These are phyloP conservation scores for Sporisorium scitamineum DNA, from an alignment of 1,284 basidiomycete species.

Conservation along the genomic window DNA sequence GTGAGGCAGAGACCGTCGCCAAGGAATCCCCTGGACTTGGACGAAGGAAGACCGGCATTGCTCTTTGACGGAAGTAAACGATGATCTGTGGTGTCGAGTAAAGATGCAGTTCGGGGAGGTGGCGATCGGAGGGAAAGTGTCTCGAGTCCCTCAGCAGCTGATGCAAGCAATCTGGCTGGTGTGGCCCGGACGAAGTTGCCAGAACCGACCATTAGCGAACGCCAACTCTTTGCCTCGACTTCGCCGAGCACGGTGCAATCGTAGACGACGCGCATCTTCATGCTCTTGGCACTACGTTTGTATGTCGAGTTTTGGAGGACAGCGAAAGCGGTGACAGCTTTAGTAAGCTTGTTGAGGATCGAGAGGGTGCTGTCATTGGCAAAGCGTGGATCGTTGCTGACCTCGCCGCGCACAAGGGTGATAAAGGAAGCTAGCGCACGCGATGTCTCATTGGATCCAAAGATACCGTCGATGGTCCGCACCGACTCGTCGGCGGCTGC, in stretches of 20 bases:
- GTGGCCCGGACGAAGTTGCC: constrained; percentile 48
- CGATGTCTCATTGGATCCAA: constrained; percentile 73
- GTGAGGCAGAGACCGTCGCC: constrained; percentile 54
- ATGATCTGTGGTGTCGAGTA: constrained; percentile 11
- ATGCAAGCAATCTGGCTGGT: constrained; percentile 23
- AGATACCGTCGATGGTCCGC: constrained; percentile 72
- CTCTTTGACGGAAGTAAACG: constrained; percentile 1
- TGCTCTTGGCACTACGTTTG: constrained; percentile 66
- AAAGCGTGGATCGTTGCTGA: constrained; percentile 67
- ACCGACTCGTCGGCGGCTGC: constrained; percentile 72
- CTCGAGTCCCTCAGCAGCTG: constrained; percentile 24
- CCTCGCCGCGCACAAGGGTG: constrained; percentile 71
- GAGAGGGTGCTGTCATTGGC: constrained; percentile 60
- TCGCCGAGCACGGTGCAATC: constrained; percentile 72
- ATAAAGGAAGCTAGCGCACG: constrained; percentile 72
- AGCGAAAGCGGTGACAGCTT: constrained; percentile 73
- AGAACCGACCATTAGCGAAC: constrained; percentile 54
- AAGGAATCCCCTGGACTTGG: constrained; percentile 36
- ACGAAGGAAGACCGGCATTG: constrained; percentile 9
- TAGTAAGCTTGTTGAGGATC: constrained; percentile 69
- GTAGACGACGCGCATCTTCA: constrained; percentile 71
- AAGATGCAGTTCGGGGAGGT: constrained; percentile 25
- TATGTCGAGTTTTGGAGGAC: constrained; percentile 72
- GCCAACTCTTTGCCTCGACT: constrained; percentile 63
- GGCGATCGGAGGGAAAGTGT: constrained; percentile 27